Base-by-base conservation (phyloP, 345 rosid genomes). In the Trapa incisa region DNA sequence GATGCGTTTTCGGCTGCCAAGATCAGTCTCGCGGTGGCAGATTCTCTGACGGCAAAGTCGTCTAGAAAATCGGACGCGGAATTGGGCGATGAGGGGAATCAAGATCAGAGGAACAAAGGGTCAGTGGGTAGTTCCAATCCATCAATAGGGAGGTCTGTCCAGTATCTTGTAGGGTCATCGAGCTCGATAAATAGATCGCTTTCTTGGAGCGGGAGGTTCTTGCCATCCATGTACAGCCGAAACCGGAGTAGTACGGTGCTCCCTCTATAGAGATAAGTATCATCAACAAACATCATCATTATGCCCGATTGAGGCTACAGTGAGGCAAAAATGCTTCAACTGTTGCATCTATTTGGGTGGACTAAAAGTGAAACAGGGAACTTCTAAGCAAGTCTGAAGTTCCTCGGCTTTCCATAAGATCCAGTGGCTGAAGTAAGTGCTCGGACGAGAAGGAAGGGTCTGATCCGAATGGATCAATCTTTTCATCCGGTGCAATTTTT, bases 131-230 rank as follows among this genome's bases (percentile, higher is more conserved):
- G 78, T 64, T 76, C 85, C 37, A 70, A 66, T 53, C 66, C 74
- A 37, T 68, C 85, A 22, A 68, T 74, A 42, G 87, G 75, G 68
- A 80, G 81, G 70, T 78, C 84, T 13, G 11, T 9, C 7, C 61
- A 57, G 61, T 29, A 8, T 57, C 68, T 74, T 56, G 77, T 70
- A 29, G 72, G 56, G 37, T 65, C 78, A 14, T 75, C 85, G 65
- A 73, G 77, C 71, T 80, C 83, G 67, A 71, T 80, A 69, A 84
- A 75, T 70, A 86, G 93, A 70, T 85, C 93, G 39, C 45, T 81
- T 58, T 91, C 97, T 5, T 84, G 76, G 74, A 78, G 75, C 64
- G 96, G 89, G 3, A 82, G 82, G 75, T 77, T 79, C 77, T 75
- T 81, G 54, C 67, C 76, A 50, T 73, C 79, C 45, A 77, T 73